Evolutionary conservation across 192 early-diverging fungal species (phyloP).

Genomic region (Mortierella antarctica): DNA sequence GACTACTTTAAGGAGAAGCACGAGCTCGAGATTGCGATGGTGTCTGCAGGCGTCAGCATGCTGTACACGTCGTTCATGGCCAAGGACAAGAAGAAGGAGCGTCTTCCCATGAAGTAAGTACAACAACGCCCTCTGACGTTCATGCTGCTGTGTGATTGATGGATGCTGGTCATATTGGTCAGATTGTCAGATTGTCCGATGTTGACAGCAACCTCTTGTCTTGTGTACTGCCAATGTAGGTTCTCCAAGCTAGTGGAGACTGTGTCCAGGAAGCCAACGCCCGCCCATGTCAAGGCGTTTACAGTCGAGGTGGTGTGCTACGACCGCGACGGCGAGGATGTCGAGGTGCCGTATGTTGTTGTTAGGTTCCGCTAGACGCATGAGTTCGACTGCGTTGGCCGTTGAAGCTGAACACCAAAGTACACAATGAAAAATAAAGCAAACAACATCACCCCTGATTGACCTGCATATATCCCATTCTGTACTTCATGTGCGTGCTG

Average conservation of each 20-base stretch:
- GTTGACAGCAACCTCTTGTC: neutral
- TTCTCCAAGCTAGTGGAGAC: constrained; percentile 73
- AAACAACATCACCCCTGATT: neutral
- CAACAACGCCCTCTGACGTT: constrained; percentile 20
- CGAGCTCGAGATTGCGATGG: constrained; percentile 91
- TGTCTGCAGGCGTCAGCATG: constrained; percentile 93
- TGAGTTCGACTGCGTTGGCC: neutral
- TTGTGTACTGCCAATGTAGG: constrained; percentile 42
- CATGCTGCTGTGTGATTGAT: neutral
- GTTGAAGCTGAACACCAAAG: neutral
- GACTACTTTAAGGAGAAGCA: constrained; percentile 85
- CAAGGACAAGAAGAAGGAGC: constrained; percentile 87
- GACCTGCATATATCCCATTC: too few relatives aligned
- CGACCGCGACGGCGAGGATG: constrained; percentile 90
- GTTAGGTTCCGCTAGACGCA: constrained; percentile 35
- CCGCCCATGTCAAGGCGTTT: constrained; percentile 84
- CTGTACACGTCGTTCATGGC: constrained; percentile 90
- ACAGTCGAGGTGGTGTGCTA: constrained; percentile 92
- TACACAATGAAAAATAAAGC: constrained; percentile 2
- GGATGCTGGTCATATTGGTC: neutral
- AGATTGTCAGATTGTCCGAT: constrained; percentile 1
- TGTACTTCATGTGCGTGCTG: too few relatives aligned
- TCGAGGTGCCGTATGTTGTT: constrained; percentile 69
- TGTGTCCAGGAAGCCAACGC: constrained; percentile 75
- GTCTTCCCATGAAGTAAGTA: constrained; percentile 76